Base-by-base conservation (phyloP, 2,329 filamentous ascomycete species). In the Decorospora gaudefroyi region DNA sequence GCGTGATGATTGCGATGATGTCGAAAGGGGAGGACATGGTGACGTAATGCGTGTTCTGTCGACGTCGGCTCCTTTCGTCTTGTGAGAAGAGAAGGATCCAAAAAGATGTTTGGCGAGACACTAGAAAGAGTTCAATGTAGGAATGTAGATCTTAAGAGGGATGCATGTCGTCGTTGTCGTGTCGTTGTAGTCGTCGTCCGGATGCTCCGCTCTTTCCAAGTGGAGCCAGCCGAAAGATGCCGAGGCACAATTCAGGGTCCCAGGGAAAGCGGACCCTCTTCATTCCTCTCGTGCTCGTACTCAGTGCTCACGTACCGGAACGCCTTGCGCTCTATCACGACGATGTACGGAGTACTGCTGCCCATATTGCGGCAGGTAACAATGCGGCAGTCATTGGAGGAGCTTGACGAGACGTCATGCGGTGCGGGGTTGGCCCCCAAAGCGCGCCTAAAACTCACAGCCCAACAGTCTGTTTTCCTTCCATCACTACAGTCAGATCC, bases 1-100 rank as follows among this genome's bases (percentile, higher is more conserved):
- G 65, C 6, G 49, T 48, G 17, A 68, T 49, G 18, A 68, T 49
- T 9, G 65, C 67, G 36, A 68, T 45, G 36, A 69, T 42, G 22
- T 68, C 61, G 39, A 67, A 33, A n/a, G 52, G 49, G 11, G 22
- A 46, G 6, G 54, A 38, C 58, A 59, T 57, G 37, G 16, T 50
- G 43, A 37, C 17, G 43, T 40, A 27, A 30, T 29, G 4, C 12
- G 37, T 18, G 19, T 30, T 19, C 15, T 28, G 21, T 8, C 8
- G 33, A 6, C 15, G 17, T n/a, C 22, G 16, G n/a, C 5, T 12
- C 21, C 21, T 21, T 6, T 23, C 21, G 21, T 23, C 21, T 6
- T 23, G 6, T 23, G 21, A 6, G 21, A 23, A 23, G 10, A 23
- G 10, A 23, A n/a, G n/a, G n/a, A n/a, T 23, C 6, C 21, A 23